Percentiles rank a stretch among this genome's conserved stretches.
These are phyloP conservation scores for Nidularia sp. DNA, from an alignment of 768 basidiomycete genomes.

Conservation along the genomic window DNA sequence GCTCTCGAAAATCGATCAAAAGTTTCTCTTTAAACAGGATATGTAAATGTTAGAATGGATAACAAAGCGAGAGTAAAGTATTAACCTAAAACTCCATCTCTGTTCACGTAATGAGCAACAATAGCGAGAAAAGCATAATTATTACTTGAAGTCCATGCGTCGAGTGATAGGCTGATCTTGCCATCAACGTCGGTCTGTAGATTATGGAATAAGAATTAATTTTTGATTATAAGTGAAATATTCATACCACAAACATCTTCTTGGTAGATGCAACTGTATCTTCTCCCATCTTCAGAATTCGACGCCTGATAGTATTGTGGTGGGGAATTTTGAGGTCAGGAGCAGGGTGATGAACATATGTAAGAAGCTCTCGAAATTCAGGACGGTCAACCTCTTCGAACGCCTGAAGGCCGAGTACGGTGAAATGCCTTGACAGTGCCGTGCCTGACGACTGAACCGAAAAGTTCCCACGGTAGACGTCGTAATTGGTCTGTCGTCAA, in stretches of 20 bases:
- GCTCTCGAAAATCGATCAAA: constrained; percentile 29
- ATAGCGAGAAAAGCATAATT: constrained; percentile 22
- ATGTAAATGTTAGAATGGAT: neutral
- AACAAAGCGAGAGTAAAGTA: neutral
- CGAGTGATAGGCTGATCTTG: constrained; percentile 17
- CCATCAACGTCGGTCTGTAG: constrained; percentile 6
- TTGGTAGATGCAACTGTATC: constrained; percentile 8
- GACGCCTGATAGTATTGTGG: neutral
- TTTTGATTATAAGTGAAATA: neutral
- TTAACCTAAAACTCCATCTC: constrained; percentile 16
- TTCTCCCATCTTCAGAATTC: constrained; percentile 8
- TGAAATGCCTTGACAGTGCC: no score
- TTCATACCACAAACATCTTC: constrained; percentile 11
- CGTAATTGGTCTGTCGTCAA: no score
- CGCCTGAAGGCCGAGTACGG: no score
- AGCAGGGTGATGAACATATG: neutral
- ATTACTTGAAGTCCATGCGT: constrained; percentile 26
- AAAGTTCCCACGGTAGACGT: no score
- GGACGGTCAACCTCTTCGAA: neutral
- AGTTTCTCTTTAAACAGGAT: constrained; percentile 19
- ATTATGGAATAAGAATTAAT: neutral
- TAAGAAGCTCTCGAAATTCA: neutral
- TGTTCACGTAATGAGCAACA: constrained; percentile 20
- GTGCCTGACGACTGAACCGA: no score
- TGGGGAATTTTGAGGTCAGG: neutral